phyloP scores from a whole-genome alignment of 2,329 filamentous ascomycete species.

The Coniochaeta hoffmannii region DNA sequence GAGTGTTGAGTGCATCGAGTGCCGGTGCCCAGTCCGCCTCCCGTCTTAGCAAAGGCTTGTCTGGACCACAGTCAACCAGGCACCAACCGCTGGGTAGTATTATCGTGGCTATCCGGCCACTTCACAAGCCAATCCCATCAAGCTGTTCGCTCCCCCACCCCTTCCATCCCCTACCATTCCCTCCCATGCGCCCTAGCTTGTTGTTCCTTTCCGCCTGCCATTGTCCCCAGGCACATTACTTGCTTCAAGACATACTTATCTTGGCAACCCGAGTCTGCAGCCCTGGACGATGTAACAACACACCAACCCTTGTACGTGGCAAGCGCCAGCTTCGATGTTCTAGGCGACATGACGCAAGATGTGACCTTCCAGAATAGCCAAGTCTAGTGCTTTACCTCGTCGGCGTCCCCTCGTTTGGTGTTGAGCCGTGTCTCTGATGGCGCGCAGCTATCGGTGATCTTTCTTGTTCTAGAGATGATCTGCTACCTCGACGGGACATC shows the following conservation, averaged over 20 bases:
- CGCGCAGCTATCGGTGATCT: not conserved
- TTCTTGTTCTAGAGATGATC: not conserved
- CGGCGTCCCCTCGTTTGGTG: not conserved
- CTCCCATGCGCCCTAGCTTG: not conserved
- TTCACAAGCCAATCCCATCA: not conserved
- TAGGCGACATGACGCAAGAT: not conserved
- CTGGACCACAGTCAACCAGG: not conserved
- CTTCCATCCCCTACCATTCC: not conserved
- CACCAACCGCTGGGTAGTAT: not conserved
- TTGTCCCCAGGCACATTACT: not conserved
- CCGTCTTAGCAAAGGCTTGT: slow-evolving; percentile 3
- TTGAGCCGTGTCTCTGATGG: not conserved
- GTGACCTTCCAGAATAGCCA: slow-evolving; percentile 4
- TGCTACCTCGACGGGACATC: not conserved
- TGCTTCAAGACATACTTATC: not conserved
- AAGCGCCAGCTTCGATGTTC: not conserved
- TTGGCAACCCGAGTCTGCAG: not conserved
- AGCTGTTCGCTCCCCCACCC: not conserved
- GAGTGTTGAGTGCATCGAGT: not conserved
- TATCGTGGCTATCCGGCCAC: not conserved
- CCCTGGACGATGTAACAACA: not conserved
- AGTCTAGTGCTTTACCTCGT: not conserved
- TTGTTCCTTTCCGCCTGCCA: too few relatives aligned
- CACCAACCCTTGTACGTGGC: not conserved
- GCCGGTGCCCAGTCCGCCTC: not conserved